These are phyloP conservation scores for Ganoderma leucocontextum DNA, from an alignment of 1,284 basidiomycete genomes.

Conservation along the genomic window DNA sequence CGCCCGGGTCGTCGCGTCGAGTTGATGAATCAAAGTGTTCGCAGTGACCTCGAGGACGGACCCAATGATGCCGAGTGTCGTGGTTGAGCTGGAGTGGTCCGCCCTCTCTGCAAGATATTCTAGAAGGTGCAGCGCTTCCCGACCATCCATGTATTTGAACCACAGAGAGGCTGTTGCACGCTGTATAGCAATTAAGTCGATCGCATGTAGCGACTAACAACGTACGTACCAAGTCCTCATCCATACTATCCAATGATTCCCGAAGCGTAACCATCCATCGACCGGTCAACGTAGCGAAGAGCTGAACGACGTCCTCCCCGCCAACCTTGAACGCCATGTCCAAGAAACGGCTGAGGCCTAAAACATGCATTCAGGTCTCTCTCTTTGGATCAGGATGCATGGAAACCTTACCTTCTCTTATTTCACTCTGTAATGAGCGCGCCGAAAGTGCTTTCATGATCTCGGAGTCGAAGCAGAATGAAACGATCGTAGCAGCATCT, in stretches of 20 bases:
- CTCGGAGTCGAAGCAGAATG: constrained; percentile 28
- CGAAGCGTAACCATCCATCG: constrained; percentile 41
- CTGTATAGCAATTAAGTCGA: constrained; percentile 7
- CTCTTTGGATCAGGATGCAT: too few species aligned
- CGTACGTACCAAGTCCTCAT: constrained; percentile 31
- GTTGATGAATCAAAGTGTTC: constrained; percentile 14
- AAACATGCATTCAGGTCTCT: not conserved
- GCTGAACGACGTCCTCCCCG: constrained; percentile 36
- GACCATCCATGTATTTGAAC: constrained; percentile 54
- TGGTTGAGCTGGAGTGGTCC: constrained; percentile 37
- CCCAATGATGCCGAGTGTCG: constrained; percentile 26
- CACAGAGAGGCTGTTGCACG: constrained; percentile 47
- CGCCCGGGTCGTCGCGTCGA: constrained; percentile 25
- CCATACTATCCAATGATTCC: constrained; percentile 20
- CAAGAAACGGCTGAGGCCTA: constrained; percentile 45
- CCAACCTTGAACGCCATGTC: constrained; percentile 35
- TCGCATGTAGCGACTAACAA: not conserved
- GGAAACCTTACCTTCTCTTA: constrained; percentile 45
- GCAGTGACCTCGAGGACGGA: constrained; percentile 29
- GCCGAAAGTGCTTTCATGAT: constrained; percentile 19
- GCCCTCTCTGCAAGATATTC: constrained; percentile 44
- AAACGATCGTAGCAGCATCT: constrained; percentile 3
- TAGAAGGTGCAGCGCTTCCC: constrained; percentile 42
- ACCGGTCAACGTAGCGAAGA: constrained; percentile 41
- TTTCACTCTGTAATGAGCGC: constrained; percentile 30